phyloP scores from a whole-genome alignment of 2,329 filamentous ascomycete genomes.

The Aspergillus costaricaensis region DNA sequence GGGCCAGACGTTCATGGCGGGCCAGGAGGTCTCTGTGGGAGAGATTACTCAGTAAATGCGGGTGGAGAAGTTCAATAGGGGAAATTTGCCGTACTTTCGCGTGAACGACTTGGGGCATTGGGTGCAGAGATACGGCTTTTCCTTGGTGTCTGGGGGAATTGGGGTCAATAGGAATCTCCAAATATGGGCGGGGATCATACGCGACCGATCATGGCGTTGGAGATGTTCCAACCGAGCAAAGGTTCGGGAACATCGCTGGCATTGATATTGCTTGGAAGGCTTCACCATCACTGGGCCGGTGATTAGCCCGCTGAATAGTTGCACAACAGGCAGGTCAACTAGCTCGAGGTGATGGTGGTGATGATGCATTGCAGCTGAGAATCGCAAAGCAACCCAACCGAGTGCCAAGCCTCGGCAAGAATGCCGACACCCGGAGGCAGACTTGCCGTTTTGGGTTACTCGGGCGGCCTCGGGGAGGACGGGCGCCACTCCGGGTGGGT shows the following conservation, averaged over 20 bases:
- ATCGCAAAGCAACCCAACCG: background rate
- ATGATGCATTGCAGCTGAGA: background rate
- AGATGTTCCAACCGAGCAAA: conserved; percentile 40
- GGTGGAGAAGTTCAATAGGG: too few relatives aligned
- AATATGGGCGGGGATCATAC: conserved; percentile 21
- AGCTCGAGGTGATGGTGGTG: background rate
- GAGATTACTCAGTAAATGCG: background rate
- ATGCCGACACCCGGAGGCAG: background rate
- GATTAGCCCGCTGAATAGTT: background rate
- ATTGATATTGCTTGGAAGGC: conserved; percentile 28
- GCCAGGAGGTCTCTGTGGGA: conserved; percentile 32
- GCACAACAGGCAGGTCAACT: background rate
- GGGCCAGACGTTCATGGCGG: conserved; percentile 35
- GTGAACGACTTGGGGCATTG: conserved; percentile 39
- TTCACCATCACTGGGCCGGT: conserved; percentile 22
- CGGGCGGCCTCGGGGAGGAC: too few relatives aligned
- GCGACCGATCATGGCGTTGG: conserved; percentile 39
- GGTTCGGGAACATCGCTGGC: conserved; percentile 32
- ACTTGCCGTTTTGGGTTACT: background rate
- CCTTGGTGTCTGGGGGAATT: conserved; percentile 33
- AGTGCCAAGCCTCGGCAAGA: background rate
- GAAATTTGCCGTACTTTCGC: conserved; percentile 28
- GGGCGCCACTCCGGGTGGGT: too few relatives aligned
- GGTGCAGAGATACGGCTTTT: conserved; percentile 35
- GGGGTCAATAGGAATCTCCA: conserved; percentile 13